Evolutionary conservation across 2,329 filamentous ascomycete species (phyloP), one percentile per base, ranked within the genome.

Genomic region (Penicillium sumatraense): DNA sequence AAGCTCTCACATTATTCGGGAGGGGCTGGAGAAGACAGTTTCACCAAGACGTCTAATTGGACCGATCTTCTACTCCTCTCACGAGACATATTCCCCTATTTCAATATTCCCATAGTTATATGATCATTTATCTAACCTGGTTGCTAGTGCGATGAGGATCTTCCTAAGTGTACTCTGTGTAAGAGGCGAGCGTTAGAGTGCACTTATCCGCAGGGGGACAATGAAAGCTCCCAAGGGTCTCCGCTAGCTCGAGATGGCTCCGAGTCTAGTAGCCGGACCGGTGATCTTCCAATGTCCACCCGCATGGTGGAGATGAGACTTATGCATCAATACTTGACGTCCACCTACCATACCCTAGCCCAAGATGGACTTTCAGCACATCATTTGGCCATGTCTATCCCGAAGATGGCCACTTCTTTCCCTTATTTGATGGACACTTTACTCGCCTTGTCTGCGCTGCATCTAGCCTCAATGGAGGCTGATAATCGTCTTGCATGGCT

Each of bases 381-480:
- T 31, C 69, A 72, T 47, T 71, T 73, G 33, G 71, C 74, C 38
- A 67, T 68, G 21, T 62, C 66, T 6, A 66, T 73, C 6, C 72
- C 74, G 2, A 67, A 67, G 9, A 67, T 76, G 52, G 75, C 75
- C 1, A 75, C 78, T 46, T 68, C 74, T 5, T 72, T 76, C 57
- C 69, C 75, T 3, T 80, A 77, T 41, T 66, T 80, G n/a, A 66
- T 81, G 11, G 73, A 79, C 53, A 72, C 71, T 26, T 65, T 79
- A 10, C 67, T 80, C 4, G 77, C 78, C 5, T 61, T 80, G 9
- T 71, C 77, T 5, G 76, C 78, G 7, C 65, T 80, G 18, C 78
- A 81, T 51, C 59, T 78, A 13, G 74, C 73, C 18, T 72, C 73
- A 26, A 58, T 77, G 3, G 71, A 78, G 49, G 55, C 63, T 8